A percentile compares a stretch with the other conserved stretches of the same genome.
These are phyloP conservation scores for Nannochloropsis salina DNA, from an alignment of 108 stramenopile genomes.

Conservation along the genomic window DNA sequence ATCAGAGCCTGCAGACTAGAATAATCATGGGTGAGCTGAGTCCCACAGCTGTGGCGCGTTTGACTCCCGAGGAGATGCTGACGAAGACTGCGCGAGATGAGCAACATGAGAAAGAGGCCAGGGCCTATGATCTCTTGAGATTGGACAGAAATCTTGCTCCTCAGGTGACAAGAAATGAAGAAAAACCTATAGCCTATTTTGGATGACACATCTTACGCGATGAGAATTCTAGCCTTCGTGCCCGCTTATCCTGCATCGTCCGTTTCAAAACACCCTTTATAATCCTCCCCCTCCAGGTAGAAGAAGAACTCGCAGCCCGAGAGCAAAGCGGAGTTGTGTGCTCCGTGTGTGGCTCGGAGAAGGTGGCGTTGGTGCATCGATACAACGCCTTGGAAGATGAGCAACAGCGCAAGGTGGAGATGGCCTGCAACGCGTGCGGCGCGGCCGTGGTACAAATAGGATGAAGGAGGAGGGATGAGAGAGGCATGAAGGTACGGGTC, in stretches of 20 bases:
- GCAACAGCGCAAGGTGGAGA: background rate
- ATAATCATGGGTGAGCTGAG: background rate
- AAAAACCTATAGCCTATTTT: background rate
- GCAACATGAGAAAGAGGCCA: constrained; percentile 7
- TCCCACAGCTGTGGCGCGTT: background rate
- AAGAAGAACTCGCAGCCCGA: constrained; percentile 7
- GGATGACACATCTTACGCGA: no score
- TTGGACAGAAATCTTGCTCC: constrained; percentile 9
- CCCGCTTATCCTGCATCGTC: no score
- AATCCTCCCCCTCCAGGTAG: background rate
- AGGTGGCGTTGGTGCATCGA: background rate
- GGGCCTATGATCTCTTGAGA: background rate
- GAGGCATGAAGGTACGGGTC: background rate
- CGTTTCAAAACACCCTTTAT: no score
- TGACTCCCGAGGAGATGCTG: constrained; percentile 10
- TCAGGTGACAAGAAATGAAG: background rate
- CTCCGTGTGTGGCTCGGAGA: background rate
- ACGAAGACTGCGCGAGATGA: background rate
- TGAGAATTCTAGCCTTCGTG: no score
- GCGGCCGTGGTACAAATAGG: background rate
- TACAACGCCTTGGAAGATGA: background rate
- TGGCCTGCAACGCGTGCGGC: background rate
- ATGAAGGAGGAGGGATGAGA: background rate
- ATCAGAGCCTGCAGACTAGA: background rate
- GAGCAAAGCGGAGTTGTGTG: background rate